A percentile compares a stretch with the other conserved stretches of the same genome.
Evolutionary conservation across 1,284 basidiomycete species (phyloP).

Genomic region (Cutaneotrichosporon sp.): DNA sequence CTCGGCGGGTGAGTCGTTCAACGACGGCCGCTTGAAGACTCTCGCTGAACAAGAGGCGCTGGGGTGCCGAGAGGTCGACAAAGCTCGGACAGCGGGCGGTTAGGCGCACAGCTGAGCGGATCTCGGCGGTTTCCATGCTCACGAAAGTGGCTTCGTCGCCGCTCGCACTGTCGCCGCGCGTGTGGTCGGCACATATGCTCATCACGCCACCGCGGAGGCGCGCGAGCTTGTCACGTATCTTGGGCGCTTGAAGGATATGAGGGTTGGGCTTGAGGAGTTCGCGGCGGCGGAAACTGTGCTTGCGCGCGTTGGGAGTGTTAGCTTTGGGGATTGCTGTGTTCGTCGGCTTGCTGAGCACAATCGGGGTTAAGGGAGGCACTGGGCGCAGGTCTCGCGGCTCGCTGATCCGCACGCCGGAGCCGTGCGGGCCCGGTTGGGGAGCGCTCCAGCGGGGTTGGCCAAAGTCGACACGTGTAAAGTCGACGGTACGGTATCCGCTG

Average conservation of each 20-base stretch:
- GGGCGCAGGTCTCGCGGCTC: not conserved
- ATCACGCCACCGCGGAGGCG: not conserved
- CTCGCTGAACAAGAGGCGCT: not conserved
- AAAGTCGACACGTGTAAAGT: slow-evolving; percentile 8
- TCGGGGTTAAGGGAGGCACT: not conserved
- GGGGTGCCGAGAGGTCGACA: slow-evolving; percentile 5
- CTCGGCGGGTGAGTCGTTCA: slow-evolving; percentile 4
- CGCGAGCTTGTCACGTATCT: slow-evolving; percentile 16
- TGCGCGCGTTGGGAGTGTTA: not conserved
- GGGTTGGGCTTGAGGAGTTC: slow-evolving; percentile 45
- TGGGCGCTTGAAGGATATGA: slow-evolving; percentile 22
- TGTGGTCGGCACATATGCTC: not conserved
- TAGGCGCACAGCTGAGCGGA: slow-evolving; percentile 1
- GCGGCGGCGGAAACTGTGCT: slow-evolving; percentile 17
- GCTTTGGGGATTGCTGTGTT: slow-evolving; percentile 26
- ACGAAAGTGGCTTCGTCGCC: slow-evolving; percentile 7
- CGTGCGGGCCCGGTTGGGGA: not conserved
- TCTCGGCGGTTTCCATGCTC: slow-evolving; percentile 7
- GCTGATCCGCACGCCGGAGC: not conserved
- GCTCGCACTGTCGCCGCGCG: not conserved
- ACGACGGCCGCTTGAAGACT: not conserved
- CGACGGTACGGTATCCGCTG: not conserved
- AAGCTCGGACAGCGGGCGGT: slow-evolving; percentile 4
- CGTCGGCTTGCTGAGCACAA: slow-evolving; percentile 27
- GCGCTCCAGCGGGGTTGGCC: slow-evolving; percentile 1